Evolutionary conservation across 768 basidiomycete species (phyloP).

Genomic region (Austroboletus eburneus): DNA sequence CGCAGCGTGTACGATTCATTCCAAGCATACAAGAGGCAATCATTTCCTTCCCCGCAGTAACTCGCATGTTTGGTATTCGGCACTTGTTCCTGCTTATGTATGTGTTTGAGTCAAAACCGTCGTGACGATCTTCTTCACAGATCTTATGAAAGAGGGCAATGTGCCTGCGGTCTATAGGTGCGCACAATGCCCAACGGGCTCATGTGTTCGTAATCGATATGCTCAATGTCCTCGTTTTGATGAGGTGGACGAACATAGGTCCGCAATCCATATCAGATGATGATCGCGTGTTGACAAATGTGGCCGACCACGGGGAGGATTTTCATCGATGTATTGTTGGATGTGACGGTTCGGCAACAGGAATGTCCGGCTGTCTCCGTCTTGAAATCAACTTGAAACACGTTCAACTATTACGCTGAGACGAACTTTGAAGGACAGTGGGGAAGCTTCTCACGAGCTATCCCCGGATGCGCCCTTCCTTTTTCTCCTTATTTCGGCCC

Average conservation of each 20-base stretch:
- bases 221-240: conserved; percentile 20
- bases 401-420: conserved; percentile 10
- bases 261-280: not conserved
- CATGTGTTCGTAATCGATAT: conserved; percentile 11
- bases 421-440: conserved; percentile 4
- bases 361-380: conserved; percentile 3
- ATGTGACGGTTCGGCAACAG: not conserved
- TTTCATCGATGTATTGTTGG: conserved; percentile 1
- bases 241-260: conserved; percentile 7
- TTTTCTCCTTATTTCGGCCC: conserved; percentile 5
- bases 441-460: conserved; percentile 10
- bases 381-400: conserved; percentile 3
- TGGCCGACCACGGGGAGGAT: not conserved
- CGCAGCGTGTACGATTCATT: conserved; percentile 7
- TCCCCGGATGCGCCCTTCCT: conserved; percentile 3
- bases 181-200: conserved; percentile 9
- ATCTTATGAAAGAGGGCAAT: conserved; percentile 14
- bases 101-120: conserved; percentile 9
- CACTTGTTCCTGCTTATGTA: conserved; percentile 2
- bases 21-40: conserved; percentile 3
- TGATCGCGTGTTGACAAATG: conserved; percentile 6
- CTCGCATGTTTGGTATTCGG: conserved; percentile 2
- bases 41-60: conserved; percentile 1
- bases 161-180: conserved; percentile 12
- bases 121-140: conserved; percentile 16